A percentile compares a stretch with the other conserved stretches of the same genome.
phyloP scores from a whole-genome alignment of 129 eudicot genomes.

The Oenanthe sinensis region DNA sequence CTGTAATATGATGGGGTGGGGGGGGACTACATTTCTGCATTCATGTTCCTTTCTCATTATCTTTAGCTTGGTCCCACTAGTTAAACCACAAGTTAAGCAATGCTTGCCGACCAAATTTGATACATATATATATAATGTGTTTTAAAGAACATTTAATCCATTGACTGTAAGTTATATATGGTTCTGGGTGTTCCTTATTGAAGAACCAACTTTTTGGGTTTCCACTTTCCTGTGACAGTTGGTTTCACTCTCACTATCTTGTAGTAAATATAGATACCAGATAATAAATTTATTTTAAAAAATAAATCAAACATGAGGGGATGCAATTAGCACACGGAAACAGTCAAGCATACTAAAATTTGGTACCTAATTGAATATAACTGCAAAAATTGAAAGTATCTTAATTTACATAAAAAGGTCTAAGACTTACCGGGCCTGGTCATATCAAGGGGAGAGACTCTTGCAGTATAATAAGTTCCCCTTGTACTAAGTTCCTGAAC shows the following conservation, averaged over 20 bases:
- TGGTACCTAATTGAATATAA: not conserved
- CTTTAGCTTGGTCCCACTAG: not conserved
- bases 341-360: not conserved
- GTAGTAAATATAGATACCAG: not conserved
- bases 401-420: not conserved
- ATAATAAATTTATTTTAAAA: not conserved
- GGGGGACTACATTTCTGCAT: not conserved
- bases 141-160: not conserved
- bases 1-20: not conserved
- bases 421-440: constrained; percentile 58
- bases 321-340: not conserved
- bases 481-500: constrained; percentile 85
- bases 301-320: not conserved
- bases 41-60: not conserved
- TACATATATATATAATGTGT: not conserved
- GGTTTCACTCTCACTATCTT: not conserved
- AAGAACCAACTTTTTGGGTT: not conserved
- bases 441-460: constrained; percentile 86
- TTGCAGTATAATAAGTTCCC: constrained; percentile 83
- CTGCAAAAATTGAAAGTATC: not conserved
- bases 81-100: not conserved
- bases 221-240: not conserved
- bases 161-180: not conserved
- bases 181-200: not conserved
- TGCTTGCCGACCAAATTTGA: not conserved